Percentiles rank a stretch among this genome's conserved stretches.
Conservation (phyloP, 768 basidiomycete genomes). For the Hypholoma sublateritium region DNA sequence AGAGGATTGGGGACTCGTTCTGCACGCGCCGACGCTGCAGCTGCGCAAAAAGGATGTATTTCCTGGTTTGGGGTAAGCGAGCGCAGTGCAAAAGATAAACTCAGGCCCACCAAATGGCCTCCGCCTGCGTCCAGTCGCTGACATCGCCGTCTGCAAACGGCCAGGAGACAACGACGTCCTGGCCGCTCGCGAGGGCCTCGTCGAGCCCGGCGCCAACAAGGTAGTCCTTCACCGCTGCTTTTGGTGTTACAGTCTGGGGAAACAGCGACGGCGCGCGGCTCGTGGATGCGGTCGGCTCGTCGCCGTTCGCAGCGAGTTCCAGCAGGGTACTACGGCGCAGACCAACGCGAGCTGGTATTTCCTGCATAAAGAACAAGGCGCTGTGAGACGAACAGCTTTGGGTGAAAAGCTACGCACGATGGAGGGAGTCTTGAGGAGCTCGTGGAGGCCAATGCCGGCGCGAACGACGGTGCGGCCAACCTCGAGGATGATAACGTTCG, state of each 20-base stretch:
- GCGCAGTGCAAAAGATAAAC: not conserved
- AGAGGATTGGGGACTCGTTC: constrained; percentile 84
- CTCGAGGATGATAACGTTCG: constrained; percentile 80
- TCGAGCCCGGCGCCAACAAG: constrained; percentile 81
- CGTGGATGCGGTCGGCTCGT: constrained; percentile 38
- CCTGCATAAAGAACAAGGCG: constrained; percentile 41
- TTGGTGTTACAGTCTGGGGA: constrained; percentile 40
- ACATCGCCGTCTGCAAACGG: constrained; percentile 78
- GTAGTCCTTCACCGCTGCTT: constrained; percentile 70
- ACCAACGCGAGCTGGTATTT: constrained; percentile 79
- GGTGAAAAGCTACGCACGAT: constrained; percentile 52
- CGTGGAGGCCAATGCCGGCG: constrained; percentile 78
- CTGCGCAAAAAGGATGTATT: constrained; percentile 74
- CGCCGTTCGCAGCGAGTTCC: constrained; percentile 21
- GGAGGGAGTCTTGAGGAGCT: constrained; percentile 74
- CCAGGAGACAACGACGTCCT: constrained; percentile 77
- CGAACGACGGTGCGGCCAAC: constrained; percentile 67
- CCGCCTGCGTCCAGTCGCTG: constrained; percentile 80
- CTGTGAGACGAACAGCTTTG: not conserved
- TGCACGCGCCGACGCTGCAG: constrained; percentile 78
- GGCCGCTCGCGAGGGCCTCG: constrained; percentile 72
- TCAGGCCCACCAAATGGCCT: constrained; percentile 80
- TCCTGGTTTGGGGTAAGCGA: constrained; percentile 49
- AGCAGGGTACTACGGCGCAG: constrained; percentile 49
- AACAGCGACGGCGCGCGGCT: constrained; percentile 46